Base-by-base conservation (phyloP, 2,329 filamentous ascomycete genomes). In the Epichloe gansuensis region DNA sequence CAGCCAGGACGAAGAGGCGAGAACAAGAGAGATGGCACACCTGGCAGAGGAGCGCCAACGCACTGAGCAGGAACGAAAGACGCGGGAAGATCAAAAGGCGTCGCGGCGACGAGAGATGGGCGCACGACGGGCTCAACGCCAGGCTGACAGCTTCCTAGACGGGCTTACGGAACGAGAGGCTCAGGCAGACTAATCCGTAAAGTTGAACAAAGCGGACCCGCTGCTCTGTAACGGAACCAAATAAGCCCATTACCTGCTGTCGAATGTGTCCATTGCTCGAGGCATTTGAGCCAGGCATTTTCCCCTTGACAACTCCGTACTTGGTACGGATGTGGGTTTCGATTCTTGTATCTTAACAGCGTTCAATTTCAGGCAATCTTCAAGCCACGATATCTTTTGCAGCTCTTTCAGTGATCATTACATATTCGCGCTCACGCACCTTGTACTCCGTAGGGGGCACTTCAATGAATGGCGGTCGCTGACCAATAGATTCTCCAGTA, bases 131-230 rank as follows among this genome's bases (percentile, higher is more conserved):
- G 78, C 78, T 34, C 83, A 81, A 67, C 82, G 80, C 60, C 76
- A 85, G 66, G 86, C 87, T 36, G 85, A 87, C 59, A 78, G 71
- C 56, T 93, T 93, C 65, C 65, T 94, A 59, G 78, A 83, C 51
- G 77, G 76, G 17, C 66, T 85, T 54, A 56, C 55, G 44, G 52
- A 31, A 42, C 41, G 46, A 36, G 49, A 54, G 40, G 50, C 39
- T 35, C 45, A 45, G 50, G 6, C 45, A 40, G 17, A 21, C 17
- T 21, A 21, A 21, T 21, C 17, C 2, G 17, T 21, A 21, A 2
- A 21, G n/a, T 15, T 17, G 35, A 35, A 31, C 13, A 7, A 36
- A 41, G 39, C 27, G 36, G 47, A 51, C n/a, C n/a, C 21, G 21
- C 17, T 36, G 36, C 27, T 51, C 21, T 21, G 41, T 43, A 1